Conservation (phyloP, 2,329 filamentous ascomycete species). For the Lizonia empirigonia region DNA sequence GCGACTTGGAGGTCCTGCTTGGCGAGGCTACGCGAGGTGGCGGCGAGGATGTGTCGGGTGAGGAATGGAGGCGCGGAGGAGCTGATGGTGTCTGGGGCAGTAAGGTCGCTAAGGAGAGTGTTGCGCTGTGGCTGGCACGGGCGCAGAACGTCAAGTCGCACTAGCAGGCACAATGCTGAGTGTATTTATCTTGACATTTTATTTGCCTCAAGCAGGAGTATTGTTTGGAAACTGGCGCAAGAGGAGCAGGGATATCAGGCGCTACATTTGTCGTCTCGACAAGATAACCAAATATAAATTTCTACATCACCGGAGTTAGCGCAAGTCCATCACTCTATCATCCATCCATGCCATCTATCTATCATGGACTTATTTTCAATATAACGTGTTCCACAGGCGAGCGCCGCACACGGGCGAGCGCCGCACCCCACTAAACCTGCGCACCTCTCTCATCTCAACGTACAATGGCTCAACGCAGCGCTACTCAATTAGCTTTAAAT, state of each 20-base stretch:
- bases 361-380: too few species aligned
- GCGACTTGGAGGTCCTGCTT: slow-evolving; percentile 85
- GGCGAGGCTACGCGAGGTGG: slow-evolving; percentile 73
- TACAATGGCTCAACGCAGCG: too few species aligned
- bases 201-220: slow-evolving; percentile 3
- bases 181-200: not conserved
- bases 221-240: slow-evolving; percentile 11
- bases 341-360: too few species aligned
- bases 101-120: slow-evolving; percentile 65
- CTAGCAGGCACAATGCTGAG: slow-evolving; percentile 15
- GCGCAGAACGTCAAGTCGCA: slow-evolving; percentile 40
- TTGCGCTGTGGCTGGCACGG: slow-evolving; percentile 63
- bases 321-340: too few species aligned
- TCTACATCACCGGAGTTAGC: too few species aligned
- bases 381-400: too few species aligned
- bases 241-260: slow-evolving; percentile 17
- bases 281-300: slow-evolving; percentile 19
- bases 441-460: too few species aligned
- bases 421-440: too few species aligned
- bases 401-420: too few species aligned
- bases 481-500: too few species aligned
- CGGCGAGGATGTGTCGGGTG: slow-evolving; percentile 60
- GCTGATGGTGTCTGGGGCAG: slow-evolving; percentile 67
- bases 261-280: slow-evolving; percentile 9
- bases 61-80: slow-evolving; percentile 72